phyloP scores from a whole-genome alignment of 305 asterid genomes.

The Coffea humblotiana region DNA sequence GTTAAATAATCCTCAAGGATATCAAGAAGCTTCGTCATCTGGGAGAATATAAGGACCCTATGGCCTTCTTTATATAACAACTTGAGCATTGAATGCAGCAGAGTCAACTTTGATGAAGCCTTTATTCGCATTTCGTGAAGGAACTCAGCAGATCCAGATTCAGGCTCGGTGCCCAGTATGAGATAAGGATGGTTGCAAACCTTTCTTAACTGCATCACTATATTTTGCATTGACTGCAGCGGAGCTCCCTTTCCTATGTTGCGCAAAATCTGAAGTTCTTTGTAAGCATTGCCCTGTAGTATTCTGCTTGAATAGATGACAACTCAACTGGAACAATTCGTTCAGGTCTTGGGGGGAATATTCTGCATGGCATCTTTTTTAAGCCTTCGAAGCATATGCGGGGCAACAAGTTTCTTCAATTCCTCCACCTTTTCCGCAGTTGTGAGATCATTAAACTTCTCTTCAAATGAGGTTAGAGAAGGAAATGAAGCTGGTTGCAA shows the following conservation, averaged over 20 bases:
- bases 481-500: constrained; percentile 94
- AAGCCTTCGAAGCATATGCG: constrained; percentile 97
- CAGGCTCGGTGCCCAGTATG: constrained; percentile 98
- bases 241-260: constrained; percentile 93
- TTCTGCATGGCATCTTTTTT: constrained; percentile 98
- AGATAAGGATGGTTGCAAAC: constrained; percentile 99
- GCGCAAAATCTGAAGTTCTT: constrained; percentile 90
- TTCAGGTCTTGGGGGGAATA: constrained; percentile 98
- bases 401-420: constrained; percentile 96
- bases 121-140: constrained; percentile 98
- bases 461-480: constrained; percentile 86
- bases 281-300: constrained; percentile 98
- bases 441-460: constrained; percentile 85
- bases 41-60: constrained; percentile 94
- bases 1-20: constrained; percentile 93
- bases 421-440: constrained; percentile 96
- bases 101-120: constrained; percentile 95
- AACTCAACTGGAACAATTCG: constrained; percentile 97
- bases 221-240: constrained; percentile 95
- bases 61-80: constrained; percentile 79
- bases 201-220: constrained; percentile 97
- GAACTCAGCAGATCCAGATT: constrained; percentile 83
- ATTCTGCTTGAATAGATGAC: constrained; percentile 96
- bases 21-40: constrained; percentile 97
- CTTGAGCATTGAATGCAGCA: constrained; percentile 95